Base-by-base conservation (phyloP, 2,329 filamentous ascomycete species). In the Ceratocystis destructans region DNA sequence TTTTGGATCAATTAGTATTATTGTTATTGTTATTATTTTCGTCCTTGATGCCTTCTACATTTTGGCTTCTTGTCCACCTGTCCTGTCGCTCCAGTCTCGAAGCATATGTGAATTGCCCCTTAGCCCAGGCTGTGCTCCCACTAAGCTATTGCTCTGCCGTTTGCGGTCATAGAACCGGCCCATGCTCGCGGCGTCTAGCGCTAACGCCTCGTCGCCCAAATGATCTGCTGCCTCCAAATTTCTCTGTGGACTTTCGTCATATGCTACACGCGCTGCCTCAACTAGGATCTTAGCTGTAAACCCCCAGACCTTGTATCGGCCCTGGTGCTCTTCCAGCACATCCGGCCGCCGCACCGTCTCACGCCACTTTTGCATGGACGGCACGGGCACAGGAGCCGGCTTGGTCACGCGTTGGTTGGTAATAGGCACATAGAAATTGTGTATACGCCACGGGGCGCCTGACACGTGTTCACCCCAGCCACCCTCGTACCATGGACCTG, bases 271-370 rank as follows among this genome's bases (percentile, higher is more conserved):
- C 44, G 93, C 92, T 3, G 88, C 87, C 76, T 97, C 93, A 4
- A 96, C 89, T 65, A 96, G 75, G 65, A 97, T 93, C 64, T 90
- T 80, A 2, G 90, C 93, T 64, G 93, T 97, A 90, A 97, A 93
- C 17, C 93, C 93, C 83, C 92, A 96, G 3, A 97, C 91, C 70
- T 88, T 86, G 76, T 94, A 96, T 46, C 88, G 79, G 2, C 78
- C 78, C 3, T 75, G 73, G 10, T 76, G 74, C 68, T 80, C 77
- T 61, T 66, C 67, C 61, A 78, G 72, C 33, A 67, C 66, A 41
- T 67, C 66, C 8, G 64, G 57, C 20, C 64, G 57, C 53, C 77
- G 74, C 64, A 77, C 76, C 44, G 53, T 62, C 73, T 83, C 75
- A 50, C 73, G 76, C 67, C 75, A 76, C 66, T 73, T 68, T 28